phyloP scores from a whole-genome alignment of 2,329 filamentous ascomycete genomes.

The Cercospora zeae-maydis region DNA sequence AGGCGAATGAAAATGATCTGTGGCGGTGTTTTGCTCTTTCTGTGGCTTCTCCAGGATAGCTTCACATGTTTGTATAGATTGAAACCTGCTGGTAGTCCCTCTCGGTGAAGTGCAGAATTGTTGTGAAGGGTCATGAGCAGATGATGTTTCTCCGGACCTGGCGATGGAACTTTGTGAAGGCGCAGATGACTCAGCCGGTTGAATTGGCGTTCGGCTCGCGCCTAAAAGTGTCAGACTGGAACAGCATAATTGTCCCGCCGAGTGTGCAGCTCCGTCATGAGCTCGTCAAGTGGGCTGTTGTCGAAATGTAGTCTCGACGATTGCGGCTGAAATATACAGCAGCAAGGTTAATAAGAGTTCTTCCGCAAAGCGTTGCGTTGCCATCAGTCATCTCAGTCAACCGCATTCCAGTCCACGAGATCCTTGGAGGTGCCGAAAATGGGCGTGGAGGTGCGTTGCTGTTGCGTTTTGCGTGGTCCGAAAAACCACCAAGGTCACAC shows the following conservation, averaged over 20 bases:
- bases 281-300: slow-evolving; percentile 6
- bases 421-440: not conserved
- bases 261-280: slow-evolving; percentile 3
- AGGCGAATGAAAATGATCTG: not conserved
- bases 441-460: slow-evolving; percentile 7
- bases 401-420: not conserved
- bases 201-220: not conserved
- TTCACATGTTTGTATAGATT: not conserved
- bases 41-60: not conserved
- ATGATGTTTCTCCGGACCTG: not conserved
- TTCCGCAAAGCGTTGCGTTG: not conserved
- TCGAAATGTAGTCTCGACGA: slow-evolving; percentile 11
- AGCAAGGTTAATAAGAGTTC: not conserved
- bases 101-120: not conserved
- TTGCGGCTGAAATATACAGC: slow-evolving; percentile 10
- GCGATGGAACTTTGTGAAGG: not conserved
- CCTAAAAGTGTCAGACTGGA: not conserved
- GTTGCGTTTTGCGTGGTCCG: not conserved
- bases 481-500: slow-evolving; percentile 2
- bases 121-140: not conserved
- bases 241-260: slow-evolving; percentile 7
- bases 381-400: not conserved
- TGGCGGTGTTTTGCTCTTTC: not conserved
- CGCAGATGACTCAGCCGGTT: slow-evolving; percentile 6
- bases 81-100: not conserved